Evolutionary conservation across 1,284 basidiomycete species (phyloP), one percentile per base, ranked within the genome.

Genomic region (Ceratobasidium sp.): DNA sequence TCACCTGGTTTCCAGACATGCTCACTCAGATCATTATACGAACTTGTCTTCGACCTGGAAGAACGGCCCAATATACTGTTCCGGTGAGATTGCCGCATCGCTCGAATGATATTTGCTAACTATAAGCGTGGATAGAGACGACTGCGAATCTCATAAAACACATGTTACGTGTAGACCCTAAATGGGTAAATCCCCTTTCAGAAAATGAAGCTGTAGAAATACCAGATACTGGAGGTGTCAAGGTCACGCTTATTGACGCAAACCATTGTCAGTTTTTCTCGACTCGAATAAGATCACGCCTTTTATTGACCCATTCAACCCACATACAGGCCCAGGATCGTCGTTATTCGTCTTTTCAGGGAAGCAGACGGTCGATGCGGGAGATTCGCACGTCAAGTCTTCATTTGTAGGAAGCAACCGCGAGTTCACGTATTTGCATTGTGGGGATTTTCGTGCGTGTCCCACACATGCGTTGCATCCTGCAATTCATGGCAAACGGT

Each of bases 311-410:
- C 17, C 17, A 55, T 78, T 84, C 54, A 74, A 76, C 34, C 87
- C 91, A 74, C 91, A 50, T 13, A 27, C 8, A 88, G 86, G 88
- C 75, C 96, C 97, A 0, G 97, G 96, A 5, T 97, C 95, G 0
- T 93, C 89, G 68, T 81, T 99, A 7, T 98, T 98, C 78, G 83
- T 97, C 20, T 98, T 96, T 73, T 94, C 97, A 78, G 96, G 96
- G 0, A 85, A 79, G 27, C 96, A 97, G 77, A 98, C 94, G 0
- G 80, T 90, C 53, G 83, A 96, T 75, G 92, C 94, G 0, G 94
- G 94, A 0, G 93, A 94, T 75, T 91, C 88, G 55, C 78, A 81
- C 8, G 89, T 87, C 81, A 88, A 86, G 73, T 90, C 89, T 0
- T 81, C 86, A 0, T 87, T 83, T 71, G 82, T 94, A 5, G 93